Evolutionary conservation across 2,329 filamentous ascomycete species (phyloP).

Genomic region (Cadophora malorum): DNA sequence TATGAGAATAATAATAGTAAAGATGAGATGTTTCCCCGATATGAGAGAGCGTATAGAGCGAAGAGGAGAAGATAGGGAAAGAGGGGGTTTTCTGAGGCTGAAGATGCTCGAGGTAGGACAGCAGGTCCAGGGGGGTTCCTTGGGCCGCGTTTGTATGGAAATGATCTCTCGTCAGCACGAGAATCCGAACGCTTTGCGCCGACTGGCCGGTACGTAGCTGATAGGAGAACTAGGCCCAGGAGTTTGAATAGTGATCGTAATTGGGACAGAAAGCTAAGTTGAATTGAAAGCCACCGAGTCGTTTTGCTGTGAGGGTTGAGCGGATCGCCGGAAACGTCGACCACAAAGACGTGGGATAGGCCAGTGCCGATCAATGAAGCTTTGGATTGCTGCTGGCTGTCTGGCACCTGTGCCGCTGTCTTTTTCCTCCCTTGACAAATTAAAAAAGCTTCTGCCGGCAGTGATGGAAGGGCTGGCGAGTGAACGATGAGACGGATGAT

Average conservation of each 20-base stretch:
- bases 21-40: neutral
- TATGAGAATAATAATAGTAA: slow-evolving; percentile 1
- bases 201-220: slow-evolving; percentile 8
- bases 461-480: neutral
- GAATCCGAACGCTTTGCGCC: slow-evolving; percentile 9
- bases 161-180: slow-evolving; percentile 31
- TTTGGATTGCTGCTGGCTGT: slow-evolving; percentile 5
- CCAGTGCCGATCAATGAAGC: slow-evolving; percentile 12
- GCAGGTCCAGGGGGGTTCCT: slow-evolving; percentile 19
- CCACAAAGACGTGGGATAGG: slow-evolving; percentile 12
- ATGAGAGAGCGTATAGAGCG: slow-evolving; percentile 8
- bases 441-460: slow-evolving; percentile 8
- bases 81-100: slow-evolving; percentile 29
- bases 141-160: slow-evolving; percentile 22
- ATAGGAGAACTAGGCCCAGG: neutral
- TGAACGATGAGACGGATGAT: neutral
- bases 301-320: neutral
- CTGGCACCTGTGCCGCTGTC: slow-evolving; percentile 14
- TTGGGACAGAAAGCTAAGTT: neutral
- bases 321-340: slow-evolving; percentile 14
- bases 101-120: slow-evolving; percentile 26
- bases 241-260: neutral
- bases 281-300: slow-evolving; percentile 2
- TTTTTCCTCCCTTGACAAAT: slow-evolving; percentile 2
- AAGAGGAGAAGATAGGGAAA: neutral